Base-by-base conservation (phyloP, 352 stramenopile genomes). In the Phytophthora hibernalis region DNA sequence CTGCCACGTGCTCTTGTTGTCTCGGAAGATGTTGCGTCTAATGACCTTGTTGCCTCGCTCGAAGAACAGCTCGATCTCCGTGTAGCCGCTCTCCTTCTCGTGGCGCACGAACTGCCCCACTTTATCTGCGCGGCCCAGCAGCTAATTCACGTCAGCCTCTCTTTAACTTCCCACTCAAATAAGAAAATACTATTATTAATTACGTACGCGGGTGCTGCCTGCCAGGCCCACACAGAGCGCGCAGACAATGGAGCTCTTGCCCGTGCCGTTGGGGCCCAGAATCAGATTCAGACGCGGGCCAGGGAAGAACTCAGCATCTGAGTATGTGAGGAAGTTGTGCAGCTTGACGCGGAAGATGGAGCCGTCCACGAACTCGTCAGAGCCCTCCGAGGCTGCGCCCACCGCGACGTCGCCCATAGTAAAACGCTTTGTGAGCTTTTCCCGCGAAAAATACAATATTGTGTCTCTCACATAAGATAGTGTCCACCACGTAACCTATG, bases 241-340 rank as follows among this genome's bases (percentile, higher is more conserved):
- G 74, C 97, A 99, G 26, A 99, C 90, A 66, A 99, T 98, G 18
- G 85, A 95, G 53, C 83, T 93, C 68, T 97, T 97, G 70, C 91
- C 92, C 0, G 96, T 98, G 37, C 98, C 98, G 62, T 99, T 99
- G 2, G 97, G 96, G 1, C 97, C 98, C 33, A 99, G 78, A 45
- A 99, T 97, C 51, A 99, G 86, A 71, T 99, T 99, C 9, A 99
- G 83, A 10, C 97, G 88, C 47, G 95, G 95, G 0, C 95, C 93
- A 0, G 96, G 93, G 58, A 71, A 83, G 50, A 98, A 96, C 68
- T 97, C 93, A 20, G 87, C 84, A 58, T 98, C 87, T 12, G 76
- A 82, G 82, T 98, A 97, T 8, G 93, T 98, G 15, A 99, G 80
- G 58, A 99, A 99, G 75, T 98, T 98, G 74, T 97, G 82, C 59